These are phyloP conservation scores for Ophiocordyceps camponoti-saundersi DNA, from an alignment of 2,329 filamentous ascomycete genomes.

Conservation along the genomic window DNA sequence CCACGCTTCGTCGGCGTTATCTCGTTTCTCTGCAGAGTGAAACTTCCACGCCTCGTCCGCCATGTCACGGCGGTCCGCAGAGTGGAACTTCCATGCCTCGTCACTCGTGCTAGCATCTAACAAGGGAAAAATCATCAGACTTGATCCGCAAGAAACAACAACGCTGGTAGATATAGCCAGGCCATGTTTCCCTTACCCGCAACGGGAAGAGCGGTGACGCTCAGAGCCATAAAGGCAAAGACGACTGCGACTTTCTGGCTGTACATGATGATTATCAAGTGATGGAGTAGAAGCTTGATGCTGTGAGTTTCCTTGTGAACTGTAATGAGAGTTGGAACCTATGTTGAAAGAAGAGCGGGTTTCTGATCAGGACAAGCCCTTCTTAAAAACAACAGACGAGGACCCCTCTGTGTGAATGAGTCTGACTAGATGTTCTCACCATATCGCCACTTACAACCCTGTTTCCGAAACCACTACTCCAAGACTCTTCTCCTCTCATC, in stretches of 20 bases:
- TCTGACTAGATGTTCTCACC: no score
- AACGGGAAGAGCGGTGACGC: neutral
- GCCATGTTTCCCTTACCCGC: neutral
- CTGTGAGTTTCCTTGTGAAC: neutral
- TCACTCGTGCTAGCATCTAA: neutral
- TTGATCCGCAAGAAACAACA: neutral
- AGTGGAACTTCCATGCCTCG: neutral
- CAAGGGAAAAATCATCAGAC: neutral
- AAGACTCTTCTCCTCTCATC: neutral
- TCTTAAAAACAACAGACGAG: no score
- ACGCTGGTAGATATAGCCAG: neutral
- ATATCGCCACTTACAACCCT: no score
- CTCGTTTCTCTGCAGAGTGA: neutral
- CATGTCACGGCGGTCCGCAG: neutral
- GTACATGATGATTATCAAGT: neutral
- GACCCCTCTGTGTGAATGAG: no score
- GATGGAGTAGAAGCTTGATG: neutral
- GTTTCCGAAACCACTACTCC: no score
- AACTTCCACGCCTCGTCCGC: neutral
- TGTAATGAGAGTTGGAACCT: no score
- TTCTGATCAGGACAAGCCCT: no score
- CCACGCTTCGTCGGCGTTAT: neutral
- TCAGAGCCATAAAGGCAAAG: neutral
- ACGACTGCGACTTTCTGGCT: neutral
- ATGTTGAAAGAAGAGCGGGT: neutral